Percentiles rank a stretch among this genome's conserved stretches.
Evolutionary conservation across 2,329 filamentous ascomycete genomes (phyloP).

Genomic region (Neopestalotiopsis sp.): DNA sequence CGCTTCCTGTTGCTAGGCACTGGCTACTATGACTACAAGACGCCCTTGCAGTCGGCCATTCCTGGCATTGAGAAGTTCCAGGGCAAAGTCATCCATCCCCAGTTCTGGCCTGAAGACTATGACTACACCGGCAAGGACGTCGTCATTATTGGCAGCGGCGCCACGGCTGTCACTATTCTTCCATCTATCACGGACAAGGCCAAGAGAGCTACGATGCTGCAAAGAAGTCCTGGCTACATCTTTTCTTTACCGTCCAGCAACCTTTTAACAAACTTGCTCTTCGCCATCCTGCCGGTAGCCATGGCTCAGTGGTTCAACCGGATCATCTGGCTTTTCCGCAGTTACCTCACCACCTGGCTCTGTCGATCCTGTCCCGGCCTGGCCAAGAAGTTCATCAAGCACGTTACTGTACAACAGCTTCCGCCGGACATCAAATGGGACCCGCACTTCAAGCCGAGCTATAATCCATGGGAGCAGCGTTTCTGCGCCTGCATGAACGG

Average conservation of each 20-base stretch:
- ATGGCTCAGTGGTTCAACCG: neutral
- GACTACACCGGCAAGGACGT: conserved; percentile 72
- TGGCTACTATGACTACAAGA: conserved; percentile 70
- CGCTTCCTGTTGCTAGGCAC: conserved; percentile 63
- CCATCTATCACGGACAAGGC: conserved; percentile 72
- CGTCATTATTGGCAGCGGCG: conserved; percentile 77
- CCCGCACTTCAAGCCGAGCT: conserved; percentile 61
- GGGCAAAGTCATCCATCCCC: conserved; percentile 67
- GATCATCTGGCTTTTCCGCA: conserved; percentile 4
- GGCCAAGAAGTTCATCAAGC: conserved; percentile 49
- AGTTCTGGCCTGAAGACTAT: conserved; percentile 75
- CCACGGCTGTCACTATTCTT: conserved; percentile 79
- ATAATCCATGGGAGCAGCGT: conserved; percentile 71
- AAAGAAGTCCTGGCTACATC: conserved; percentile 78
- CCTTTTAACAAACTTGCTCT: conserved; percentile 18
- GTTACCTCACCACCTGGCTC: conserved; percentile 33
- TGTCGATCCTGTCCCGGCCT: conserved; percentile 55
- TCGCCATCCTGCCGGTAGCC: conserved; percentile 19
- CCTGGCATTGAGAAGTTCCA: conserved; percentile 65
- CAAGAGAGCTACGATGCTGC: conserved; percentile 75
- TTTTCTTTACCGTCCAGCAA: conserved; percentile 54
- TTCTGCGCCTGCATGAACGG: conserved; percentile 62
- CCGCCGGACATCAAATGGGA: conserved; percentile 53
- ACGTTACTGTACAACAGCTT: conserved; percentile 48
- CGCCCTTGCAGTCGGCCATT: conserved; percentile 58